A percentile compares a stretch with the other conserved stretches of the same genome.
phyloP scores from a whole-genome alignment of 2,329 filamentous ascomycete genomes.

The Hypomyces perniciosus region DNA sequence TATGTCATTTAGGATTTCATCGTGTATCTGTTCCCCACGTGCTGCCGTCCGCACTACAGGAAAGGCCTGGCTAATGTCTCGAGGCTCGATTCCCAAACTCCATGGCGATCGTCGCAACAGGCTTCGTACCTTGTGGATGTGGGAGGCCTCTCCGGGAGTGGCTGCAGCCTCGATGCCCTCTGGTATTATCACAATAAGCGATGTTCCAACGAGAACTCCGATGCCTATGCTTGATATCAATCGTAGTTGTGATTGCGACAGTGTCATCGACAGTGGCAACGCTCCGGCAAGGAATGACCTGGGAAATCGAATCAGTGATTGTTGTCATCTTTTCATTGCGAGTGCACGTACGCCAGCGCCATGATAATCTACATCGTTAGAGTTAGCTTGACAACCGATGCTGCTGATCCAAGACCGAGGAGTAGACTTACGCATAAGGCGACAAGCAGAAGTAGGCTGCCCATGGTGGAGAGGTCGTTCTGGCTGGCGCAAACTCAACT shows the following conservation, averaged over 20 bases:
- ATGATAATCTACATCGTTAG: conserved; percentile 43
- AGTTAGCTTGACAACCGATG: background rate
- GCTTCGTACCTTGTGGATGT: conserved; percentile 31
- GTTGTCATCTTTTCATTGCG: background rate
- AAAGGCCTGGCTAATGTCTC: conserved; percentile 20
- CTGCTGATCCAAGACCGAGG: background rate
- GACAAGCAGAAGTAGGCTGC: conserved; percentile 12
- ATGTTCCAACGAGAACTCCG: conserved; percentile 89
- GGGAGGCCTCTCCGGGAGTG: conserved; percentile 39
- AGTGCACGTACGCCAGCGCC: conserved; percentile 48
- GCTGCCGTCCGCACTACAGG: conserved; percentile 15
- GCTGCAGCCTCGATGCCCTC: conserved; percentile 92
- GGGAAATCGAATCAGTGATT: background rate
- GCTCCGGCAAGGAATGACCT: conserved; percentile 93
- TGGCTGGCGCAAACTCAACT: conserved; percentile 10
- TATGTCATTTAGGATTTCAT: background rate
- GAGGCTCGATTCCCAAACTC: conserved; percentile 21
- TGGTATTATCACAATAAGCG: conserved; percentile 93
- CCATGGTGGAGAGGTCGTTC: conserved; percentile 11
- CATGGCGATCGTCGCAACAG: conserved; percentile 29
- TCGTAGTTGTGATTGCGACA: conserved; percentile 81
- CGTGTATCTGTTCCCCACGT: background rate
- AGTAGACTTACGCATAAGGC: conserved; percentile 13
- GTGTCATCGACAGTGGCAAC: conserved; percentile 79
- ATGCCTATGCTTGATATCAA: conserved; percentile 89